These are phyloP conservation scores for Sclerotinia minor DNA, from an alignment of 2,329 filamentous ascomycete genomes.

Conservation along the genomic window DNA sequence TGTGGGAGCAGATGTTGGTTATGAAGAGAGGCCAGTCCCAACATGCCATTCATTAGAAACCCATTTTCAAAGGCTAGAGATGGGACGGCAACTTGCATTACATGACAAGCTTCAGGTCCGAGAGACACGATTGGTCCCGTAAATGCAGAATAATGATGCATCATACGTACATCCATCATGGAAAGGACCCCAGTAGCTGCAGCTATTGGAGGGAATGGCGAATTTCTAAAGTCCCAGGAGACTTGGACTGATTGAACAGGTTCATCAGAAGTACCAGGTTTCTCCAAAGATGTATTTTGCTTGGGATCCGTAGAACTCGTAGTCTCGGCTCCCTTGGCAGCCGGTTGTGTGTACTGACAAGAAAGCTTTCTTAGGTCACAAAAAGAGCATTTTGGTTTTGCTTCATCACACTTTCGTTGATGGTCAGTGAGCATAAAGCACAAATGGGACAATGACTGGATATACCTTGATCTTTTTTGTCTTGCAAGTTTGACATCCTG, in stretches of 20 bases:
- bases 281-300: neutral
- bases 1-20: conserved; percentile 31
- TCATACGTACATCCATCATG: conserved; percentile 33
- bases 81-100: conserved; percentile 33
- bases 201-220: conserved; percentile 27
- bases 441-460: neutral
- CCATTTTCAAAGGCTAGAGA: conserved; percentile 39
- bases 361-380: conserved; percentile 36
- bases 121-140: conserved; percentile 33
- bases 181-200: conserved; percentile 32
- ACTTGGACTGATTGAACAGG: neutral
- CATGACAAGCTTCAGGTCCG: conserved; percentile 24
- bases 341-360: conserved; percentile 32
- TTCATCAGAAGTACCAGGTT: neutral
- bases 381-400: conserved; percentile 37
- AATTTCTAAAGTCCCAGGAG: conserved; percentile 22
- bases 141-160: conserved; percentile 38
- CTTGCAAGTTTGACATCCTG: conserved; percentile 39
- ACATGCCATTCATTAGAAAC: conserved; percentile 36
- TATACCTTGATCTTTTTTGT: conserved; percentile 39
- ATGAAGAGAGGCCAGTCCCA: conserved; percentile 39
- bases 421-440: neutral
- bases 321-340: neutral
- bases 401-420: conserved; percentile 38
- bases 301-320: neutral